A percentile compares a stretch with the other conserved stretches of the same genome.
Conservation (phyloP, 1,284 basidiomycete species). For the Heterobasidion occidentale region DNA sequence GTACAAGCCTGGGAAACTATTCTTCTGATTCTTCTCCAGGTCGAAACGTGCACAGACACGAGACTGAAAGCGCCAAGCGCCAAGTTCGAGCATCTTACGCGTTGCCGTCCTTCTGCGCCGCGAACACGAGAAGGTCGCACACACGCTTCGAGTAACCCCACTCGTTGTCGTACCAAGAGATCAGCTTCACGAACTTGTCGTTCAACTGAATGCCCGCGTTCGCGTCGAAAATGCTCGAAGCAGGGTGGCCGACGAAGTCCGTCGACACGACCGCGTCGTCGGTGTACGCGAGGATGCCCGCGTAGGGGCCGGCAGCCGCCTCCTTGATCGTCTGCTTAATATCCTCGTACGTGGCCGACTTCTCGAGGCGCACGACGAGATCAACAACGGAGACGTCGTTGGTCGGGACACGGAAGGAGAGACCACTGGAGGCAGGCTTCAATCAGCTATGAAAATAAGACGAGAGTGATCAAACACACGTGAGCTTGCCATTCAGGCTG, state of each 20-base stretch:
- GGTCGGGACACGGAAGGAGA: constrained; percentile 97
- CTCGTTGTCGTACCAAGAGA: constrained; percentile 95
- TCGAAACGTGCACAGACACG: too few relatives aligned
- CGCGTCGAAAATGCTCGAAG: constrained; percentile 89
- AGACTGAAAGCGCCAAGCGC: too few relatives aligned
- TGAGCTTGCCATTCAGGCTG: constrained; percentile 93
- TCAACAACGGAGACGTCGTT: constrained; percentile 98
- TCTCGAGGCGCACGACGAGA: constrained; percentile 91
- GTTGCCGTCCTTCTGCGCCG: constrained; percentile 64
- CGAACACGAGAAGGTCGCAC: constrained; percentile 82
- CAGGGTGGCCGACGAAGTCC: constrained; percentile 80
- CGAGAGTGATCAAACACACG: constrained; percentile 35
- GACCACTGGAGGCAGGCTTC: constrained; percentile 51
- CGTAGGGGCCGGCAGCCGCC: constrained; percentile 66
- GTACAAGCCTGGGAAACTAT: too few relatives aligned
- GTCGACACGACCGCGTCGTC: constrained; percentile 94
- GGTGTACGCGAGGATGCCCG: constrained; percentile 92
- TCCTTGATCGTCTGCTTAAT: constrained; percentile 88
- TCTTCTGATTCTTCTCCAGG: too few relatives aligned
- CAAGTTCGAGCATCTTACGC: constrained; percentile 13
- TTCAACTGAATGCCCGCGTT: constrained; percentile 91
- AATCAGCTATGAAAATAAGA: neutral
- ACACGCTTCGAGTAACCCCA: constrained; percentile 97
- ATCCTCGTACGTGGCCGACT: constrained; percentile 78
- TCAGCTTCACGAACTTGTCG: constrained; percentile 92